Evolutionary conservation across 2,329 filamentous ascomycete genomes (phyloP), one percentile per base, ranked within the genome.

Genomic region (Arthrobotrys entomopaga): DNA sequence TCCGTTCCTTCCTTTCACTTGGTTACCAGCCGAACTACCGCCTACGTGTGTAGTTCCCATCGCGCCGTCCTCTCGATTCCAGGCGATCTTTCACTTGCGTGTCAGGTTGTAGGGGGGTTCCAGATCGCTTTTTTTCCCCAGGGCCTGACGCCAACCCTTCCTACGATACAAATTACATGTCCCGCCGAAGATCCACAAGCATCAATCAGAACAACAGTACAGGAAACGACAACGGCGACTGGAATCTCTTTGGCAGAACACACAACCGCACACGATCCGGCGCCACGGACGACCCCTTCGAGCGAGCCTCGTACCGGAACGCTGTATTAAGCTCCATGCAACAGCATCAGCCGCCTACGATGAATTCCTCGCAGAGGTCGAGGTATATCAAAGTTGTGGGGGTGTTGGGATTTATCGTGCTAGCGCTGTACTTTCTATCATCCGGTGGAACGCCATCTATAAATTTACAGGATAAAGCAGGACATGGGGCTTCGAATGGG

Each of bases 361-460:
- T 75, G 71, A 75, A 75, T 48, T 53, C 58, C 38, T 75, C 71
- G 46, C 57, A 64, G 59, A 70, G 53, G 63, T 76, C 77, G 77
- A 75, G 78, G 73, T 65, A 75, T 73, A 75, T 79, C 15, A 79
- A 79, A 61, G 73, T 77, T 43, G 75, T 77, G 38, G 76, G 72
- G 16, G 59, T 79, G 49, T 76, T 78, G 16, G 75, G 74, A 58
- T 71, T 79, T 49, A 72, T 79, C 69, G 63, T 77, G 34, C 60
- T 79, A 6, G 76, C 65, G 24, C 66, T 79, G n/a, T 78, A 78
- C 71, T 74, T 74, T 77, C 16, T 77, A 74, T 56, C 75, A 10
- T 43, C 63, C n/a, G 29, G 63, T 29, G 46, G 56, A 10, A 48
- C 19, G 0, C 19, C 69, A 13, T 20, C 43, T 34, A 50, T 67